Evolutionary conservation across 305 asterid genomes (phyloP).

Genomic region (Solanum hybrid): DNA sequence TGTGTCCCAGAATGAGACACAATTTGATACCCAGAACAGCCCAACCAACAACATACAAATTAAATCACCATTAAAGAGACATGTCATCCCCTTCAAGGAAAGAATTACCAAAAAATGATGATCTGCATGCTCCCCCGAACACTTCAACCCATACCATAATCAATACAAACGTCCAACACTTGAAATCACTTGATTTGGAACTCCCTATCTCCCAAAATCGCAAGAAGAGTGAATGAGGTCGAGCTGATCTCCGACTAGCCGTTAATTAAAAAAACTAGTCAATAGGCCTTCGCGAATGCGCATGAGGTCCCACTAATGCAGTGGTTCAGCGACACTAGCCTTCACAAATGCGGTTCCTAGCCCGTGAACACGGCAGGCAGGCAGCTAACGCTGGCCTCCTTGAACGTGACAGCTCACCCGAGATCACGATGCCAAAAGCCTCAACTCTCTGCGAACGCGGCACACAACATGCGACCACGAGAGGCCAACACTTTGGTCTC

Average conservation of each 20-base stretch:
- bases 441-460: background rate
- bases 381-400: background rate
- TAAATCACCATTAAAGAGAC: no score
- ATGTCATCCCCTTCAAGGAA: no score
- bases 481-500: background rate
- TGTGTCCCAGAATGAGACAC: background rate
- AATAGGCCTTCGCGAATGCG: background rate
- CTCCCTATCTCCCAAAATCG: no score
- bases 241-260: no score
- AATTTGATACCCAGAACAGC: background rate
- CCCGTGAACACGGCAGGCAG: background rate
- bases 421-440: background rate
- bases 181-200: no score
- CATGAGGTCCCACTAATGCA: background rate
- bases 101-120: no score
- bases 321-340: background rate
- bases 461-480: background rate
- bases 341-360: background rate
- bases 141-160: no score
- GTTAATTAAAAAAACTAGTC: no score
- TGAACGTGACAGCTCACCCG: background rate
- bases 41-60: no score
- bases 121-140: no score
- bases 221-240: no score
- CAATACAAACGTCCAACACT: no score